Conservation (phyloP, 768 basidiomycete genomes). For the Lepiota subincarnata region DNA sequence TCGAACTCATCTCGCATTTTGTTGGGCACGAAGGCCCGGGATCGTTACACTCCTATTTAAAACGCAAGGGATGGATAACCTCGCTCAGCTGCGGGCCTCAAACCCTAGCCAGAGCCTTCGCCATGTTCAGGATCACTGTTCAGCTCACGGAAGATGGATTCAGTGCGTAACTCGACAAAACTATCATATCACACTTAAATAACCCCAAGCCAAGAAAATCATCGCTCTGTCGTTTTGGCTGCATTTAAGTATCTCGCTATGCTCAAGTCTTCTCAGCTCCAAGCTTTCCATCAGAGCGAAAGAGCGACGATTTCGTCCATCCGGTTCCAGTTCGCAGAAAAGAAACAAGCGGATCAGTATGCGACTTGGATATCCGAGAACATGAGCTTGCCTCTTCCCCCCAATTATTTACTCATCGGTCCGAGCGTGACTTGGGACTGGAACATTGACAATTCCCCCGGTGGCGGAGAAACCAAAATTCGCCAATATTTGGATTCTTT, state of each 20-base stretch:
- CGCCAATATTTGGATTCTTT: constrained; percentile 59
- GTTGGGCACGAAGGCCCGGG: constrained; percentile 92
- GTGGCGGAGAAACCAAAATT: constrained; percentile 46
- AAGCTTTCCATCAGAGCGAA: constrained; percentile 73
- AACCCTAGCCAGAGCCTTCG: constrained; percentile 75
- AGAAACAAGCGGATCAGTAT: constrained; percentile 74
- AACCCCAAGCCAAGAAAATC: constrained; percentile 50
- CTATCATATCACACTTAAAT: not conserved
- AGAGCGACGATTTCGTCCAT: constrained; percentile 64
- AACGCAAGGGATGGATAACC: constrained; percentile 84
- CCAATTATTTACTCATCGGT: constrained; percentile 68
- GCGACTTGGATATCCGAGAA: constrained; percentile 70
- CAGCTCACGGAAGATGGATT: constrained; percentile 84
- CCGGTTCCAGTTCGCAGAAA: constrained; percentile 85
- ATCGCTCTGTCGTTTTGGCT: constrained; percentile 64
- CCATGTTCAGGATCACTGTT: constrained; percentile 81
- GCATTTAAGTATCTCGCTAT: constrained; percentile 78
- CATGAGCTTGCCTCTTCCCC: constrained; percentile 80
- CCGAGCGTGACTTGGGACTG: constrained; percentile 73
- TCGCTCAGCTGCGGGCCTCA: constrained; percentile 67
- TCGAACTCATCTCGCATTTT: constrained; percentile 71
- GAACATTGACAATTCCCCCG: constrained; percentile 44
- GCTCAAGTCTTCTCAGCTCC: constrained; percentile 56
- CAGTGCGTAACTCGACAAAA: constrained; percentile 42
- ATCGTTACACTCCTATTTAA: constrained; percentile 87